Evolutionary conservation across 441 rosid genomes (phyloP), one percentile per base, ranked within the genome.

Genomic region (Brassica balearica): DNA sequence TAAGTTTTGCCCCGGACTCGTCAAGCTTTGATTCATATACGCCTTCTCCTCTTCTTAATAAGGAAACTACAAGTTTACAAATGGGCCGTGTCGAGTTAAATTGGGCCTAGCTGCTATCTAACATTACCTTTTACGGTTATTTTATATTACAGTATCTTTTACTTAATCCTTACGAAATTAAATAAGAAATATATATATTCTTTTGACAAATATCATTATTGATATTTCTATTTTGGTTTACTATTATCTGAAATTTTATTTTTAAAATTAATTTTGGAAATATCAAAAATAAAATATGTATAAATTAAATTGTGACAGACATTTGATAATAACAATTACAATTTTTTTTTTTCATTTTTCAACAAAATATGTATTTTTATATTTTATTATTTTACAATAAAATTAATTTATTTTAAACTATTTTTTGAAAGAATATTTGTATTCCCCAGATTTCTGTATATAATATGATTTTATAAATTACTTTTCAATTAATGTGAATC

Each of bases 81-180:
- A 56, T 43, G 76, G 81, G 81, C 76, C 81, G 61, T 12, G 10
- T 32, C 0, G 11, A 22, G 20, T 5, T 19, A 7, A 5, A 20
- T 62, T 69, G 69, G 79, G 74, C 74, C 63, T 46, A 0, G 2
- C 65, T 15, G 1, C 25, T 29, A 29, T 48, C 56, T 48, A 1
- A 48, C 51, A 11, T 46, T 46, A 38, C n/a, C 53, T 46, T 48
- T 48, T 46, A 46, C 11, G 46, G 46, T 38, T 38, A 36, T 36
- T 36, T 36, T 36, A 36, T 34, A 34, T 5, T 38, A 38, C 8
- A 32, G 5, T 6, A 32, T 32, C 5, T 32, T 32, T 32, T 32
- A n/a, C 6, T 32, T 29, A 29, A 29, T 29, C 34, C 34, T 29
- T 29, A 29, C 34, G 34, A 29, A 29, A 29, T 29, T 29, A 29